Percentiles rank a stretch among this genome's conserved stretches.
phyloP scores from a whole-genome alignment of 192 early-diverging fungal species.

The Coemansia sp. region DNA sequence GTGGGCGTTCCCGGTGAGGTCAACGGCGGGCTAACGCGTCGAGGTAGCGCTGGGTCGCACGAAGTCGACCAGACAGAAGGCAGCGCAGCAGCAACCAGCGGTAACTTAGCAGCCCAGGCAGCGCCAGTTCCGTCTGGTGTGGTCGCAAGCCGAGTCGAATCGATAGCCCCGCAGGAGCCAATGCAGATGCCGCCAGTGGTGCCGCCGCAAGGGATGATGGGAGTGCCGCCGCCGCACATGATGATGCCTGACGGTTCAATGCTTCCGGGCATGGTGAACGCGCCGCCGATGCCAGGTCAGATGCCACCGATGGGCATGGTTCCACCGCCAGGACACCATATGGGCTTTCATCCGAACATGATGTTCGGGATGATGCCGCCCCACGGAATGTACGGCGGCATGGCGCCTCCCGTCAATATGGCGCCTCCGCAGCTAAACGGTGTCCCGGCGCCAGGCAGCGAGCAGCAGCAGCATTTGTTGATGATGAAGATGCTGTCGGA shows the following conservation, averaged over 20 bases:
- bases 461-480: constrained; percentile 40
- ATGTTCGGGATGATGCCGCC: constrained; percentile 52
- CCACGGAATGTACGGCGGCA: constrained; percentile 38
- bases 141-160: not conserved
- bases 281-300: constrained; percentile 14
- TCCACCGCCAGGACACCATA: constrained; percentile 25
- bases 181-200: constrained; percentile 28
- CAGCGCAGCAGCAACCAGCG: not conserved
- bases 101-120: not conserved
- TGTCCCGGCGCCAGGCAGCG: constrained; percentile 16
- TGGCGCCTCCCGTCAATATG: constrained; percentile 33
- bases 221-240: constrained; percentile 33
- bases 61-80: constrained; percentile 8
- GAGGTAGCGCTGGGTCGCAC: constrained; percentile 19
- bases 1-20: constrained; percentile 35
- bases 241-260: constrained; percentile 27
- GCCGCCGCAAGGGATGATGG: constrained; percentile 23
- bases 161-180: constrained; percentile 5
- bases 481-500: constrained; percentile 46
- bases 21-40: constrained; percentile 23
- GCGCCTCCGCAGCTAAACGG: constrained; percentile 20
- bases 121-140: not conserved
- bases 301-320: constrained; percentile 45
- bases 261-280: constrained; percentile 32
- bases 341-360: constrained; percentile 48